A percentile compares a stretch with the other conserved stretches of the same genome.
Conservation (phyloP, 1,284 basidiomycete species). For the Bjerkandera adusta region DNA sequence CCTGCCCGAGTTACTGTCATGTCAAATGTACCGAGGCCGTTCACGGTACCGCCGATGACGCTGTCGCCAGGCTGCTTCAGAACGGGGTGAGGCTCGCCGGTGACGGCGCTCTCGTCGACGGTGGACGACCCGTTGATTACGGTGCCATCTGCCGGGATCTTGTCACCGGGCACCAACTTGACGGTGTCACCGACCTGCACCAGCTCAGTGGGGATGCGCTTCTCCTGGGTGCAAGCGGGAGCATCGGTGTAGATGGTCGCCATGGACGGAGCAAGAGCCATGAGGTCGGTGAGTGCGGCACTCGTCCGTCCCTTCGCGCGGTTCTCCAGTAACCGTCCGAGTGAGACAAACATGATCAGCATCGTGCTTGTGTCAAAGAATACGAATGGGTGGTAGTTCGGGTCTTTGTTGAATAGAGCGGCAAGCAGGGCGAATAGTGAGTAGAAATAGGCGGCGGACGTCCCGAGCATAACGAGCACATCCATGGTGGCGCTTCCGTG, state of each 20-base stretch:
- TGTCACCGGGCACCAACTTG: slow-evolving; percentile 95
- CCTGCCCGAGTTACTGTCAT: slow-evolving; percentile 95
- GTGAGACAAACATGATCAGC: slow-evolving; percentile 96
- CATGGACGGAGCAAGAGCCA: slow-evolving; percentile 92
- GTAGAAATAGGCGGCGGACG: slow-evolving; percentile 91
- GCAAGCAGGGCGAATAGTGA: slow-evolving; percentile 75
- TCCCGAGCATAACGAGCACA: slow-evolving; percentile 94
- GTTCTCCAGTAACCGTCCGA: slow-evolving; percentile 96
- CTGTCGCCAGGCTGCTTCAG: slow-evolving; percentile 79
- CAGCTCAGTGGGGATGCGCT: slow-evolving; percentile 91
- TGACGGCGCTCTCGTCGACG: slow-evolving; percentile 96
- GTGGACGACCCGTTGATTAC: slow-evolving; percentile 85
- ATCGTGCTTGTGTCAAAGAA: slow-evolving; percentile 99
- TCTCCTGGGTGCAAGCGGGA: slow-evolving; percentile 77
- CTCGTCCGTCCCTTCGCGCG: slow-evolving; percentile 96
- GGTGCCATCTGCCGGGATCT: slow-evolving; percentile 93
- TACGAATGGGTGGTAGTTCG: slow-evolving; percentile 77
- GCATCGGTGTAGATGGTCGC: slow-evolving; percentile 92
- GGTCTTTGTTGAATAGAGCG: slow-evolving; percentile 61
- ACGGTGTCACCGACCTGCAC: slow-evolving; percentile 93
- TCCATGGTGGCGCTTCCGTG: slow-evolving; percentile 96
- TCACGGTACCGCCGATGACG: slow-evolving; percentile 97
- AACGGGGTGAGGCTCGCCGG: slow-evolving; percentile 93
- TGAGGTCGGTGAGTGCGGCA: slow-evolving; percentile 93
- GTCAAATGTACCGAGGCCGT: slow-evolving; percentile 93